Base-by-base conservation (phyloP, 129 eudicot species). In the Logfia minima region DNA sequence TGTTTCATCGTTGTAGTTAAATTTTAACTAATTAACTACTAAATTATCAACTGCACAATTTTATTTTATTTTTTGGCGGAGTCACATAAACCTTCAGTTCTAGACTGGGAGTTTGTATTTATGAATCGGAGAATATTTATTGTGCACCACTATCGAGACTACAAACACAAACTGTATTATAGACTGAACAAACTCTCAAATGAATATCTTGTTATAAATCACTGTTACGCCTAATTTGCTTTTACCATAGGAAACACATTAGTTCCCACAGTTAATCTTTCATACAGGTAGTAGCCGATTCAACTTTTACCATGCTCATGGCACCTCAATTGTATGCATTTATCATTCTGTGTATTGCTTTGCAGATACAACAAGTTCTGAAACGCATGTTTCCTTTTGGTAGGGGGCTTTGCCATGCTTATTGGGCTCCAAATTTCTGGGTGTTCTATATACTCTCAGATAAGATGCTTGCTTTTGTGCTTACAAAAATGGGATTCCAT, bases 341-440 rank as follows among this genome's bases (percentile, higher is more conserved):
- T 64, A 56, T 75, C 58, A 58, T 31, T 76, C 24, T 55, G 68
- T 73, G 8, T 14, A 35, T 48, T 76, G n/a, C 68, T 69, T 79
- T 87, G 88, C 96, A 90, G 96, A 87, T 94, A 55, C 89, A 83
- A 77, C 81, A 84, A 85, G 94, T 94, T 53, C 61, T 94, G 64
- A 83, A 74, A 63, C 97, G 99, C 81, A 89, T 94, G 97, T 94
- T 94, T 84, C 99, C 99, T 72, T 94, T 94, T 81, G 97, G 99
- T 35, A 83, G 99, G 86, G 99, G 99, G 51, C 90, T 94, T 71
- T 91, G 96, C 80, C 99, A 94, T 85, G 99, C 99, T 66, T 94
- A 91, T 67, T 94, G 99, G 97, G 97, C 99, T 83, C 99, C 99
- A 55, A 94, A 94, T 75, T 91, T 94, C 77, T 94, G 99, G 97